These are phyloP conservation scores for Clathrus columnatus DNA, from an alignment of 768 basidiomycete genomes.

Conservation along the genomic window DNA sequence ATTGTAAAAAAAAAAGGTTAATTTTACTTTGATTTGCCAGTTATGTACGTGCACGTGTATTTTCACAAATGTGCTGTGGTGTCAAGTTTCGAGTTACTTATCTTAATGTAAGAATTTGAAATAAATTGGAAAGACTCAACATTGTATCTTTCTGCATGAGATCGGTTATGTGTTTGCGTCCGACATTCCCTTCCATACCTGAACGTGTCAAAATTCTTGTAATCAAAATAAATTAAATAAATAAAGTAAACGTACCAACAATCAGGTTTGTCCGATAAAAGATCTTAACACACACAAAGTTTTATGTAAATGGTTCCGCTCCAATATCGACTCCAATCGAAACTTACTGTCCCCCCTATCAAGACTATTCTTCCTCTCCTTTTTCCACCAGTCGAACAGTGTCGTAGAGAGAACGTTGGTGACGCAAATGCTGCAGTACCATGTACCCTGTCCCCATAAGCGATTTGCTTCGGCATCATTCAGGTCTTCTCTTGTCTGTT, in stretches of 20 bases:
- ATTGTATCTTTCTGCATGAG: conserved; percentile 7
- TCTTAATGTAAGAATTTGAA: too few species aligned
- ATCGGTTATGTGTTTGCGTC: conserved; percentile 6
- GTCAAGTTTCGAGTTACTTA: neutral
- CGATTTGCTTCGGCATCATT: conserved; percentile 4
- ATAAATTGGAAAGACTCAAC: neutral
- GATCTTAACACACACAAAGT: neutral
- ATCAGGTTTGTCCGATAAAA: conserved; percentile 1
- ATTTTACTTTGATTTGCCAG: too few species aligned
- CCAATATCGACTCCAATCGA: neutral
- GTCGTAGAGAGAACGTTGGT: neutral
- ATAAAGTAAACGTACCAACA: conserved; percentile 1
- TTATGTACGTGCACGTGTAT: neutral
- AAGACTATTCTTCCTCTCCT: conserved; percentile 1
- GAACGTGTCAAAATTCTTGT: too few species aligned
- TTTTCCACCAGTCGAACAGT: conserved; percentile 3
- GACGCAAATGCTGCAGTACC: neutral
- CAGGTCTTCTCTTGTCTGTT: neutral
- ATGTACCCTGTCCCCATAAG: conserved; percentile 1
- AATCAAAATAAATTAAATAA: neutral
- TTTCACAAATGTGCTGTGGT: conserved; percentile 8
- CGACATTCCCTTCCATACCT: conserved; percentile 11
- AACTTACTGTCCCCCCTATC: conserved; percentile 6
- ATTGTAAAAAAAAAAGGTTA: too few species aligned
- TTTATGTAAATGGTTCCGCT: neutral